Base-by-base conservation (phyloP, 1,139 yeast genomes). In the Sugiyamaella japonica region DNA sequence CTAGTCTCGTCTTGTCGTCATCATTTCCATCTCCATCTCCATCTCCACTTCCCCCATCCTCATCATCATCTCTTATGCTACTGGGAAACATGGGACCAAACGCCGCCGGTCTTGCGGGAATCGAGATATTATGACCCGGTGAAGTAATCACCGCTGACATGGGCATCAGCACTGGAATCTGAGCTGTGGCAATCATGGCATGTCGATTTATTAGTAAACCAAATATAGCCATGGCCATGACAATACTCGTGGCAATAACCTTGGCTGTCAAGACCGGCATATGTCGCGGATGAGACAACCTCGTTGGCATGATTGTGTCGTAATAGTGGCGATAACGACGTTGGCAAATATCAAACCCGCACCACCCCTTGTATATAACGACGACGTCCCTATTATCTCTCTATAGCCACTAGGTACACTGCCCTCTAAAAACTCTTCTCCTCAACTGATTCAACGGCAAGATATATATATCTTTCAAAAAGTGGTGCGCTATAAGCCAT, bases 21-120 rank as follows among this genome's bases (percentile, higher is more conserved):
- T 34, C 38, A 17, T 13, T 29, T 5, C 20, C 23, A 29, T 13
- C 16, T 8, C 36, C 34, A 2, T 13, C 37, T 5, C 5, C 9
- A 34, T 13, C 16, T 3, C n/a, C 38, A 10, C 13, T 4, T 3
- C 13, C 36, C 7, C 48, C 48, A n/a, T 44, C 48, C 9, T 44
- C 39, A 17, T 41, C 25, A 42, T 50, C 53, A 9, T 48, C 50
- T 29, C 47, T 17, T 10, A 29, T 17, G 17, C 40, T 44, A 17
- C 49, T 47, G 25, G 67, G 65, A 36, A 69, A 55, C 39, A 61
- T 43, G 9, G 73, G 72, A 3, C 73, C 73, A 59, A 70, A 70
- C 28, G 71, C 71, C 3, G 73, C 73, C 2, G 73, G 72, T 16
- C 73, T 56, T 8, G 72, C 73, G 1, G 69, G 62, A 9, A 66